These are phyloP conservation scores for Diplodia sapinea DNA, from an alignment of 2,329 filamentous ascomycete genomes.

Conservation along the genomic window DNA sequence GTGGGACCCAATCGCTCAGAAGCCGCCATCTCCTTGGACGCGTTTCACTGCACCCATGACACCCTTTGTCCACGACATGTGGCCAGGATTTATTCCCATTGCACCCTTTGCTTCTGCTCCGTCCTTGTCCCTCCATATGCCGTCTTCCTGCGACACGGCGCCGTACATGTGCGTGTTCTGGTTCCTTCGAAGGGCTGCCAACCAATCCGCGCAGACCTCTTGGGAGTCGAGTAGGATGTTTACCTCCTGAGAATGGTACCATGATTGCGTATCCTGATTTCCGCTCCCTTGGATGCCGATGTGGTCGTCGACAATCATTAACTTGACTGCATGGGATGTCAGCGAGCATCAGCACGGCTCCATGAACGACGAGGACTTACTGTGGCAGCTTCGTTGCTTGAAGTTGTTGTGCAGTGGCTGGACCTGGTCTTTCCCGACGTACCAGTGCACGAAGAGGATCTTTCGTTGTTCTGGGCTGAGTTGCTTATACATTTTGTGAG, in stretches of 20 bases:
- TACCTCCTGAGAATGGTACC: slow-evolving; percentile 78
- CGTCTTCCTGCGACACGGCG: slow-evolving; percentile 59
- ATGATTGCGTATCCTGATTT: slow-evolving; percentile 81
- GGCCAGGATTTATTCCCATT: slow-evolving; percentile 57
- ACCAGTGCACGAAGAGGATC: slow-evolving; percentile 68
- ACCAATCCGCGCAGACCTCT: slow-evolving; percentile 67
- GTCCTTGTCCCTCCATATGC: slow-evolving; percentile 48
- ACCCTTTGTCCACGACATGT: slow-evolving; percentile 65
- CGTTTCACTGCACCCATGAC: slow-evolving; percentile 63
- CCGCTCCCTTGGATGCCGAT: slow-evolving; percentile 76
- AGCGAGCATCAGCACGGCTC: neutral
- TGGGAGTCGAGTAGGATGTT: slow-evolving; percentile 75
- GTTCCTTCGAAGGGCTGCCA: slow-evolving; percentile 65
- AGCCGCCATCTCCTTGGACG: slow-evolving; percentile 62
- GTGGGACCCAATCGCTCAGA: slow-evolving; percentile 42
- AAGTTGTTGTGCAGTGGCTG: slow-evolving; percentile 69
- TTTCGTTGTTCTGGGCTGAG: slow-evolving; percentile 58
- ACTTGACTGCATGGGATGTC: slow-evolving; percentile 59
- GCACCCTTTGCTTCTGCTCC: slow-evolving; percentile 50
- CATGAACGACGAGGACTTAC: slow-evolving; percentile 29
- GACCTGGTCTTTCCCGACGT: slow-evolving; percentile 75
- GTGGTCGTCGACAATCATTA: slow-evolving; percentile 73
- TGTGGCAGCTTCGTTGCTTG: slow-evolving; percentile 72
- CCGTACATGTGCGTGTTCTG: slow-evolving; percentile 71
- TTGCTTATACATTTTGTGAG: slow-evolving; percentile 62